Percentiles rank a stretch among this genome's conserved stretches.
phyloP scores from a whole-genome alignment of 225 moss, liverwort and hornwort genomes.

The Thuidium tamariscinum region DNA sequence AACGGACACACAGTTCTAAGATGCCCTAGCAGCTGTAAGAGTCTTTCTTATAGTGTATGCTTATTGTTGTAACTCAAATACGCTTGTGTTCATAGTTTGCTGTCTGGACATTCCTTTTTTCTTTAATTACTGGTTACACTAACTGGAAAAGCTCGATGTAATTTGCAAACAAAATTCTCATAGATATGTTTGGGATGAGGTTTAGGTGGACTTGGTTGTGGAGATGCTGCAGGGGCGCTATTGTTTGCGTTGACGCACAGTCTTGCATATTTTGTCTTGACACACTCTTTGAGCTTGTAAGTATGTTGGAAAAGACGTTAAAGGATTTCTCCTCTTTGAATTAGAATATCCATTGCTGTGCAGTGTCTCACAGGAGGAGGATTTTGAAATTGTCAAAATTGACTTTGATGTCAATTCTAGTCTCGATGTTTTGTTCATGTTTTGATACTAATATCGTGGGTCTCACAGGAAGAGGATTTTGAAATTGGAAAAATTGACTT shows the following conservation, averaged over 20 bases:
- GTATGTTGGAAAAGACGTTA: not conserved
- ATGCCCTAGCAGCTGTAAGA: constrained; percentile 80
- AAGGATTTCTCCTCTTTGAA: not conserved
- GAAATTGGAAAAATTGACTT: no score
- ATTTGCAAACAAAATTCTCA: not conserved
- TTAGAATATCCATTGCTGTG: not conserved
- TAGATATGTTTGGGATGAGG: not conserved
- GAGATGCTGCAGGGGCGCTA: constrained; percentile 66
- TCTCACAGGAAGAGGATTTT: no score
- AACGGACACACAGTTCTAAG: constrained; percentile 61
- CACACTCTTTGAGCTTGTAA: constrained; percentile 66
- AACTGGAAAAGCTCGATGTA: not conserved
- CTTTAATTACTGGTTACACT: not conserved
- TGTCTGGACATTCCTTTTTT: not conserved
- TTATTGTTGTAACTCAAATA: not conserved
- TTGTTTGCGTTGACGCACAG: constrained; percentile 52
- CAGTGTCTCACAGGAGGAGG: not conserved
- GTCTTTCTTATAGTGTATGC: not conserved
- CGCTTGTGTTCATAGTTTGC: not conserved
- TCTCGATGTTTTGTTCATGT: not conserved
- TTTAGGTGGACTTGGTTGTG: constrained; percentile 72
- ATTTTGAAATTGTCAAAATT: not conserved
- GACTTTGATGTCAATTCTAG: not conserved
- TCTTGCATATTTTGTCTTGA: constrained; percentile 81
- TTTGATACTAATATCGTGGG: no score